phyloP scores from a whole-genome alignment of 2,329 filamentous ascomycete species.

The Sphaerulina vaccinii region DNA sequence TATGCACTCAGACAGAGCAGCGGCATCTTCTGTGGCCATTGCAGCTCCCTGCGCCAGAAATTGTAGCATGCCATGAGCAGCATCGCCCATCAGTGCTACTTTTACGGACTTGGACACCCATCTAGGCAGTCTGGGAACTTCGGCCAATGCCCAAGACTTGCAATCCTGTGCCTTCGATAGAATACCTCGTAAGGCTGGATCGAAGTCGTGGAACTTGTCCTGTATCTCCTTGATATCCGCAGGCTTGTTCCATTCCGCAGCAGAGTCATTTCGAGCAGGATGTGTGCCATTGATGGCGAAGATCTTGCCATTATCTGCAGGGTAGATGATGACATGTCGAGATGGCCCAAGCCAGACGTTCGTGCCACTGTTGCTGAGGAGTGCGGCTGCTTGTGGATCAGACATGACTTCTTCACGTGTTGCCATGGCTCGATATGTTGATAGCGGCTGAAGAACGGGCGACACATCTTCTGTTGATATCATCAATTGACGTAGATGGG shows the following conservation, averaged over 20 bases:
- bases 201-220: slow-evolving; percentile 7
- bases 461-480: slow-evolving; percentile 4
- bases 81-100: slow-evolving; percentile 5
- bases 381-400: background rate
- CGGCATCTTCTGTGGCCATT: slow-evolving; percentile 12
- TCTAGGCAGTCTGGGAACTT: slow-evolving; percentile 1
- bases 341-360: slow-evolving; percentile 7
- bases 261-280: slow-evolving; percentile 9
- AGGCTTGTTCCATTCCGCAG: slow-evolving; percentile 8
- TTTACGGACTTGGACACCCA: slow-evolving; percentile 9
- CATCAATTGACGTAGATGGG: slow-evolving; percentile 7
- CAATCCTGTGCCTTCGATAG: slow-evolving; percentile 4
- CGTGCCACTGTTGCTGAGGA: slow-evolving; percentile 1
- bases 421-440: slow-evolving; percentile 7
- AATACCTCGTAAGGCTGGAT: slow-evolving; percentile 4
- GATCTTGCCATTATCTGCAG: slow-evolving; percentile 4
- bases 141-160: slow-evolving; percentile 11
- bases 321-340: slow-evolving; percentile 11
- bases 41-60: slow-evolving; percentile 10
- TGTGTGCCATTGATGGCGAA: slow-evolving; percentile 7
- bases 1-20: background rate
- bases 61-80: slow-evolving; percentile 11
- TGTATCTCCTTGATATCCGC: slow-evolving; percentile 7
- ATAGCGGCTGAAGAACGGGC: slow-evolving; percentile 8
- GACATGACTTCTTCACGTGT: slow-evolving; percentile 1